phyloP scores from a whole-genome alignment of 176 grass and related monocot species.

The Coix lacrymajobi region DNA sequence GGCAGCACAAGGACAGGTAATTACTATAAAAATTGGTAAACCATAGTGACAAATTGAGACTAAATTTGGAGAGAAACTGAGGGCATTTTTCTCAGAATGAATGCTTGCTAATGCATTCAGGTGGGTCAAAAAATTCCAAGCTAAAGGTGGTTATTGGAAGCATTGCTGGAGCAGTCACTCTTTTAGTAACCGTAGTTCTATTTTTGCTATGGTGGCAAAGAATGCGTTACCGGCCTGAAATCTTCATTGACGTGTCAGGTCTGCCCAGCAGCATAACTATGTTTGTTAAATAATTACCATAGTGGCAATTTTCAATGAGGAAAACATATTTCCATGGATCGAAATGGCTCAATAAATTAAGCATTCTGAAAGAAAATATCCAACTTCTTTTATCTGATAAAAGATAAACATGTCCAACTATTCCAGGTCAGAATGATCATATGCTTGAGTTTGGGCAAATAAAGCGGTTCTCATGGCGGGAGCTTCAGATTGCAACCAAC shows the following conservation, averaged over 20 bases:
- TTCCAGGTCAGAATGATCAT: constrained; percentile 63
- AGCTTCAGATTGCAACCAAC: constrained; percentile 78
- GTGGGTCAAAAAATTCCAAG: constrained; percentile 35
- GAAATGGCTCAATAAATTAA: background rate
- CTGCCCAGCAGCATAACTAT: background rate
- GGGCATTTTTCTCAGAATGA: constrained; percentile 1
- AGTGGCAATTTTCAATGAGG: background rate
- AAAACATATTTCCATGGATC: background rate
- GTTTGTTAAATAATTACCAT: background rate
- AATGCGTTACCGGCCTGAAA: constrained; percentile 40
- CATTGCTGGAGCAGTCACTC: constrained; percentile 41
- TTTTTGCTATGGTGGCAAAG: constrained; percentile 59
- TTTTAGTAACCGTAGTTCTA: constrained; percentile 33
- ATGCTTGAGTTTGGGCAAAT: constrained; percentile 80
- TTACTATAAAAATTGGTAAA: background rate
- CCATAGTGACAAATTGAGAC: background rate
- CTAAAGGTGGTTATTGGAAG: constrained; percentile 44
- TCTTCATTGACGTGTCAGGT: constrained; percentile 86
- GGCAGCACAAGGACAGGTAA: constrained; percentile 17
- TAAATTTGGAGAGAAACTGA: background rate
- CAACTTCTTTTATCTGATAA: background rate
- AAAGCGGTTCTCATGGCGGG: constrained; percentile 68
- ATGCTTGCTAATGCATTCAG: constrained; percentile 38
- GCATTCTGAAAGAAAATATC: constrained; percentile 4
- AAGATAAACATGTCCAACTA: constrained; percentile 6